These are phyloP conservation scores for Xylaria sp. DNA, from an alignment of 495 filamentous ascomycete species.

Conservation along the genomic window DNA sequence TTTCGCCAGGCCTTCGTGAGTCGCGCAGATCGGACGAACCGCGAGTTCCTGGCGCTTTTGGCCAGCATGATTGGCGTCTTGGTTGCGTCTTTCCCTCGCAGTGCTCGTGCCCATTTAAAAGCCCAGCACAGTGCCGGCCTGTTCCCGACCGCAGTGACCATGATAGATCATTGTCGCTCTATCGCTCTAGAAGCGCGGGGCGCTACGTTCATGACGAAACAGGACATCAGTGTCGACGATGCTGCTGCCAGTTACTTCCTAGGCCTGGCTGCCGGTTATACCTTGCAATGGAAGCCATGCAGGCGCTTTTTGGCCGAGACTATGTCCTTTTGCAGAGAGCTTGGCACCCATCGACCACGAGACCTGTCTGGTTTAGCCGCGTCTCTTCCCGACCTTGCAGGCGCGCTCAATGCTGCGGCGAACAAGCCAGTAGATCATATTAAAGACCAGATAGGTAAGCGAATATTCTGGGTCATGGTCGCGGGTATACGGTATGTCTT, in stretches of 20 bases:
- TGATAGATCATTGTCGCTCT: slow-evolving; percentile 77
- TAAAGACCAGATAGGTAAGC: slow-evolving; percentile 76
- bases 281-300: slow-evolving; percentile 69
- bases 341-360: slow-evolving; percentile 50
- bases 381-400: slow-evolving; percentile 18
- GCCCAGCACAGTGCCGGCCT: slow-evolving; percentile 60
- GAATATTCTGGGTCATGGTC: slow-evolving; percentile 80
- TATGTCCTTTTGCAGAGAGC: slow-evolving; percentile 71
- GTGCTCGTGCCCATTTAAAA: slow-evolving; percentile 73
- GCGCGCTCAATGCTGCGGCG: slow-evolving; percentile 32
- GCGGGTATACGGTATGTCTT: slow-evolving; percentile 63
- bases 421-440: slow-evolving; percentile 66
- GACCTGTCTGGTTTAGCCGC: slow-evolving; percentile 8
- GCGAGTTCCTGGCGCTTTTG: slow-evolving; percentile 75
- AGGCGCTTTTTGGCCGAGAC: slow-evolving; percentile 77
- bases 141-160: slow-evolving; percentile 71
- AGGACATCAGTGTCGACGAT: slow-evolving; percentile 75
- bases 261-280: slow-evolving; percentile 72
- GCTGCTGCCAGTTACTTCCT: slow-evolving; percentile 87
- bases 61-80: slow-evolving; percentile 81
- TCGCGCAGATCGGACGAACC: slow-evolving; percentile 72
- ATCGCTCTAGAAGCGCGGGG: slow-evolving; percentile 77
- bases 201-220: slow-evolving; percentile 67
- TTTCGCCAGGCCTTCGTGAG: slow-evolving; percentile 74
- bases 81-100: slow-evolving; percentile 83